Evolutionary conservation across 2,329 filamentous ascomycete genomes (phyloP).

Genomic region (Aspergillus terreus): DNA sequence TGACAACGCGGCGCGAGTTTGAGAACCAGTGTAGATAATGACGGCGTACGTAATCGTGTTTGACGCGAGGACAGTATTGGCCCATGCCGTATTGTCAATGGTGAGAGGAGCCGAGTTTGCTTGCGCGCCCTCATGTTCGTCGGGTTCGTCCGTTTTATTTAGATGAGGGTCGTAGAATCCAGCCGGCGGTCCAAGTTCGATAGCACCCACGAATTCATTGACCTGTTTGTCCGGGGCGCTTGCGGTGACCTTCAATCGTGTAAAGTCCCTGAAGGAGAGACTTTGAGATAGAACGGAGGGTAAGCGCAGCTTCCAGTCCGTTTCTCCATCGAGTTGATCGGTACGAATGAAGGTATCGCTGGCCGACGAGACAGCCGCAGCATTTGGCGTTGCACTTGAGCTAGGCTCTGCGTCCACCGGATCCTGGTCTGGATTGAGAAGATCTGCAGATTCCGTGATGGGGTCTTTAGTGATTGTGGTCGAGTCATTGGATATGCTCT

Average conservation of each 20-base stretch:
- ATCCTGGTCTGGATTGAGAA: conserved; percentile 22
- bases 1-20: conserved; percentile 89
- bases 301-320: conserved; percentile 93
- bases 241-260: conserved; percentile 65
- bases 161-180: conserved; percentile 44
- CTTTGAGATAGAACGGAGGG: conserved; percentile 81
- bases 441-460: conserved; percentile 20
- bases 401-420: conserved; percentile 9
- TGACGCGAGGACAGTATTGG: conserved; percentile 93
- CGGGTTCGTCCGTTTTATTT: conserved; percentile 24
- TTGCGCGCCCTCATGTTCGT: conserved; percentile 15
- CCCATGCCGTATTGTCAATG: conserved; percentile 98
- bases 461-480: conserved; percentile 23
- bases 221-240: conserved; percentile 91
- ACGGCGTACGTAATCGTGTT: conserved; percentile 84
- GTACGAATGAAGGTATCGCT: conserved; percentile 97
- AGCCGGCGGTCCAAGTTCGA: conserved; percentile 65
- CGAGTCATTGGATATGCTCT: conserved; percentile 65
- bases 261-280: conserved; percentile 68
- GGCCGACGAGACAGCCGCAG: conserved; percentile 35
- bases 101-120: conserved; percentile 67
- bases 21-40: conserved; percentile 89
- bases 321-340: conserved; percentile 95
- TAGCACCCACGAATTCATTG: conserved; percentile 89
- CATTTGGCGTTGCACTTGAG: conserved; percentile 18